Evolutionary conservation across 2,329 filamentous ascomycete species (phyloP), one percentile per base, ranked within the genome.

Genomic region (Chaetomiaceae sp.): DNA sequence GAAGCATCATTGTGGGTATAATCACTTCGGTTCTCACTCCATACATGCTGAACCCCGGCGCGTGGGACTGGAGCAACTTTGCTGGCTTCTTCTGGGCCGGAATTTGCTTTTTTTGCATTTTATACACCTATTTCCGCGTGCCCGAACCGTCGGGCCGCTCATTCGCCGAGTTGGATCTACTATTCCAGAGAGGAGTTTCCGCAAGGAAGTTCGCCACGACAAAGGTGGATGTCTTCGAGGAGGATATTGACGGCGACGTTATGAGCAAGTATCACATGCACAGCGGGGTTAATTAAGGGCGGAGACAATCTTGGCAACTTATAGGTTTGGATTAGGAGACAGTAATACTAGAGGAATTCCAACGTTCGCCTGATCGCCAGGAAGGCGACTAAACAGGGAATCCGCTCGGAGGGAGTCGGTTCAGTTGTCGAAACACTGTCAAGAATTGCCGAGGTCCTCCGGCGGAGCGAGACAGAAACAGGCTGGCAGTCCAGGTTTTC

Each of bases 11-110:
- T 46, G 87, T 91, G 38, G 86, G 81, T 58, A 95, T 96, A 60
- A 72, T 95, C 62, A 89, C 84, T 65, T 85, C 83, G 46, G 86
- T 95, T 4, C 71, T 96, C 36, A 95, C 89, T 0, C 90, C 90
- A 0, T 95, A 95, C 71, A 96, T 96, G 90, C 78, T 95, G 37
- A 96, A 96, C 71, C 89, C 90, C 0, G 78, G 76, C 1, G 86
- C 83, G 0, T 96, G 91, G 90, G 75, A 95, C 70, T 96, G 90
- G 90, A 78, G 82, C 56, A 94, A 94, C 71, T 94, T 81, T 63
- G 81, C 90, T 0, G 90, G 90, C 25, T 95, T 95, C 73, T 95
- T 95, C 75, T 90, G 90, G 87, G 71, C 79, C 13, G 87, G 85
- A 0, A 84, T 89, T 53, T 92, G 88, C 71, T 89, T 90, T 72